Evolutionary conservation across 2,329 filamentous ascomycete genomes (phyloP), one percentile per base, ranked within the genome.

Genomic region (Immersiporthe knoxdaviesiana): DNA sequence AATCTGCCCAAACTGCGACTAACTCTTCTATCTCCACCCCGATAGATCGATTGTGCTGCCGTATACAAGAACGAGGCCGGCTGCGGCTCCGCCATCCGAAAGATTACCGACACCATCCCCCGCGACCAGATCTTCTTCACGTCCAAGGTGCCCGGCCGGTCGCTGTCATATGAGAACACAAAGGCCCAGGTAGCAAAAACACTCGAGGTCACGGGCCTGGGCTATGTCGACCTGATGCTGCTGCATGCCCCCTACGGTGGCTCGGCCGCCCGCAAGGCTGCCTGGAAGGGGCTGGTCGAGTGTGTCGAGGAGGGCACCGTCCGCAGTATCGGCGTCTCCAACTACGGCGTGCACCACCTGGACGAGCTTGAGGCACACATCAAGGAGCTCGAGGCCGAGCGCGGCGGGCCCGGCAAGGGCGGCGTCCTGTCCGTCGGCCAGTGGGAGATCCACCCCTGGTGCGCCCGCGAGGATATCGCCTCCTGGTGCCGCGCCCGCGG

Each of bases 401-500:
- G 86, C 58, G 85, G 88, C 60, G 88, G 87, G 1, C 81, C 83
- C 68, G 90, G 89, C 12, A 90, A 88, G 73, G 89, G 88, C 59
- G 92, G 92, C 32, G 82, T 92, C 54, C 86, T 97, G 75, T 91
- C 90, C 71, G 91, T 97, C 50, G 94, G 93, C 54, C 94, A 97
- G 80, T 93, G 91, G 80, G 94, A 97, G 80, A 82, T 97, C 14
- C 94, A 97, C 79, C 94, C 94, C 0, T 97, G 93, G 94, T 88
- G 94, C 56, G 85, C 89, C 11, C 85, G 94, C n/a, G 82, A 84
- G 30, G 93, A 97, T 75, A 93, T 97, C 71, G 89, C 90, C 11
- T 82, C 87, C 61, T 97, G 94, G 93, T 92, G 91, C 74, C 79
- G 84, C 72, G 84, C 90, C 78, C 84, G 88, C 24, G 84, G 84